Base-by-base conservation (phyloP, 257 asterid species). In the Plantago elongata region DNA sequence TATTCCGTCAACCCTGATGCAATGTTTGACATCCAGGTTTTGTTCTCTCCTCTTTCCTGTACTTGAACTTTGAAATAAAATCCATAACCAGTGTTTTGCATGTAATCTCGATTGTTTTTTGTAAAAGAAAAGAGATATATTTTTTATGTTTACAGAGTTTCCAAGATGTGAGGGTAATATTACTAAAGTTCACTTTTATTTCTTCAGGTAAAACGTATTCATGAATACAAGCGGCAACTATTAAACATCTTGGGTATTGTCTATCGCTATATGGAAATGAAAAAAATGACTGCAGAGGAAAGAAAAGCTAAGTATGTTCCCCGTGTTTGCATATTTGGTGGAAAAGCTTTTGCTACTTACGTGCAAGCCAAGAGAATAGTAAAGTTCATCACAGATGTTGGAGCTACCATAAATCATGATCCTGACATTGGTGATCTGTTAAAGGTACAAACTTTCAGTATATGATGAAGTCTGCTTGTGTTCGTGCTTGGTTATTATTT, bases 11-110 rank as follows among this genome's bases (percentile, higher is more conserved):
- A 69, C 78, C 89, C 94, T 42, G 90, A 88, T 73, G 87, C 94
- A 71, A 79, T 88, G 94, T 88, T 88, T 66, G 96, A 88, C 74
- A 75, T 88, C 73, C 96, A 88, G 88, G 96, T 88, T 68, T 66
- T 43, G 59, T 71, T 60, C 72, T 63, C 60, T 62, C 38, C 57
- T 38, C 68, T 42, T 17, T 17, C 57, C 62, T 62, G 27, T 45
- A 17, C 58, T 65, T 72, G 42, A 61, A 49, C 60, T 45, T 64
- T 9, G n/a, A 22, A 22, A 22, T 22, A 22, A 16, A 50, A 52
- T 22, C 10, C 65, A 51, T 46, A 40, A 22, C 13, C 52, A 48
- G 11, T 37, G 54, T 37, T 40, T 60, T 18, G 49, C 7, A 22
- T 38, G 63, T 40, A 57, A n/a, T 9, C 13, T 13, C 2, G 0